Evolutionary conservation across 2,329 filamentous ascomycete genomes (phyloP), one percentile per base, ranked within the genome.

Genomic region (Didymella sp.): DNA sequence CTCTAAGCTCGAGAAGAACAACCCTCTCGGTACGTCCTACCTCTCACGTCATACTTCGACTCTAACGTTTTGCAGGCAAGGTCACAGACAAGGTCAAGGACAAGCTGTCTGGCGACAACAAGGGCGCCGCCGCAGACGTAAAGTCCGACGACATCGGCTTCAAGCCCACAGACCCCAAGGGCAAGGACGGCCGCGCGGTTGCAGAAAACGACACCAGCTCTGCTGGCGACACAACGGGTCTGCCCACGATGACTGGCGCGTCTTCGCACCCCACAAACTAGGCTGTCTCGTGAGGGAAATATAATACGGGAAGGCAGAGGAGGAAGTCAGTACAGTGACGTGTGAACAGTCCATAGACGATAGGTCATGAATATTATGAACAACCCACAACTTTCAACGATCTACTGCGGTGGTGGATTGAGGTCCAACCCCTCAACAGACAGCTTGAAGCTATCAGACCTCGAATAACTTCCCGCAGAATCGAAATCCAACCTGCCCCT

Each of bases 401-500:
- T 4, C 19, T 46, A 58, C 28, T 50, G 45, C 19, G 85, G 83
- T n/a, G 85, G 85, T 6, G 85, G 85, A 51, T 78, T 80, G 44
- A 88, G 66, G 69, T 87, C 84, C 64, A 88, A 64, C 0, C 85
- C 86, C 48, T 86, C 81, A 3, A 88, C 85, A 0, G 77, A 83
- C 52, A 88, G 70, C 62, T 81, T 81, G 69, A 88, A 88, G 15
- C 84, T 79, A 71, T 88, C 87, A 60, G 84, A 89, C 73, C 92
- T 84, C 2, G 91, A 93, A 75, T 96, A 96, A 71, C 89, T 92
- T 0, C 93, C 93, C 2, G 87, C 91, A 33, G 91, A 87, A 78
- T 96, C 93, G 43, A 96, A 74, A 73, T 96, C 92, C 62, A 96
- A 74, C 49, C 91, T 81, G 0, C 92, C 93, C 9, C 91, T 82